Conservation (phyloP, 169 alveolate species). For the Eimeria mitis region DNA sequence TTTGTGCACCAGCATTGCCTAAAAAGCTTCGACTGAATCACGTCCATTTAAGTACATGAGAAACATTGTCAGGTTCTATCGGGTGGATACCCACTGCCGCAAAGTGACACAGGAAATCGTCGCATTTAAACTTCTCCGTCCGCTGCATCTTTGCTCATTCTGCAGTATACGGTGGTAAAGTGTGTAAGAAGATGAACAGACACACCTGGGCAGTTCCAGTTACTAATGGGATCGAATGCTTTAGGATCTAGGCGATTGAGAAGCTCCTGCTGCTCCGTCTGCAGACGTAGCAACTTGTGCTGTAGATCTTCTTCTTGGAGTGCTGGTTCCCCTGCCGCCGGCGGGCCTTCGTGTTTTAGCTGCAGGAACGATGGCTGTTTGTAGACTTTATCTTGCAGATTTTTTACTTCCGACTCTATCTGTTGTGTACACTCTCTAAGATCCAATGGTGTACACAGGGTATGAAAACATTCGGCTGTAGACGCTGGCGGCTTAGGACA, state of each 20-base stretch:
- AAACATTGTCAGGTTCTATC: neutral
- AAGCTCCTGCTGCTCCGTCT: conserved; percentile 49
- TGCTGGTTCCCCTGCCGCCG: neutral
- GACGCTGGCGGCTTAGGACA: conserved; percentile 70
- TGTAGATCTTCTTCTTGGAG: conserved; percentile 22
- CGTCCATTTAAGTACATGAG: neutral
- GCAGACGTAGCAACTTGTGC: conserved; percentile 57
- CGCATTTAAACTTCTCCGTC: neutral
- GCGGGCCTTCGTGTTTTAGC: neutral
- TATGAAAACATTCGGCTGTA: conserved; percentile 28
- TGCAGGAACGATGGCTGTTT: conserved; percentile 12
- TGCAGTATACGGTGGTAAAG: neutral
- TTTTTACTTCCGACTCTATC: conserved; percentile 24
- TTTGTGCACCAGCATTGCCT: neutral
- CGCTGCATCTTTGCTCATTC: neutral
- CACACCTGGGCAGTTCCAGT: conserved; percentile 63
- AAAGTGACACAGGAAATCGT: neutral
- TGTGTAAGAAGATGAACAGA: neutral
- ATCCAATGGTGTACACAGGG: conserved; percentile 34
- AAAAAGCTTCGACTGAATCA: neutral
- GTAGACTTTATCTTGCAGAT: conserved; percentile 17
- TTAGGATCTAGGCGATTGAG: neutral
- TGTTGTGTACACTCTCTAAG: conserved; percentile 3
- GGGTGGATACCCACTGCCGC: neutral
- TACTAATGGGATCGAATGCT: conserved; percentile 38